A percentile compares a stretch with the other conserved stretches of the same genome.
phyloP scores from a whole-genome alignment of 805 yeast species.

The Peterozyma toletana region DNA sequence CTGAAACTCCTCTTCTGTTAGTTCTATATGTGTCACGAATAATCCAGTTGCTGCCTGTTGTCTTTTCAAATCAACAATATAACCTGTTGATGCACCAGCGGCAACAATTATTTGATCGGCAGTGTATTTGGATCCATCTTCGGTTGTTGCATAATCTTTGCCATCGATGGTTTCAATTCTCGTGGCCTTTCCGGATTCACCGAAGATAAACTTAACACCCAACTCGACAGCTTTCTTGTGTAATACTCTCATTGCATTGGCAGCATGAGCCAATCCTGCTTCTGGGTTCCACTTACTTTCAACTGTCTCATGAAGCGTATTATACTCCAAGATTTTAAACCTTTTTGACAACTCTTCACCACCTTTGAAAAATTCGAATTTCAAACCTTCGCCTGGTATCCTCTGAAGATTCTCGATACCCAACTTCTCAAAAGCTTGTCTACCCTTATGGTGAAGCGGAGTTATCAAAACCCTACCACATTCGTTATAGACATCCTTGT shows the following conservation, averaged over 20 bases:
- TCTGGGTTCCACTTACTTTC: conserved; percentile 27
- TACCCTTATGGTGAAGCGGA: conserved; percentile 18
- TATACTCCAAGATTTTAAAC: conserved; percentile 12
- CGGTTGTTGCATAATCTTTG: conserved; percentile 15
- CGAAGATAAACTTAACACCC: conserved; percentile 30
- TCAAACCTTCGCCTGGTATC: conserved; percentile 19
- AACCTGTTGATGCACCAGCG: conserved; percentile 33
- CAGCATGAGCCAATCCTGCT: conserved; percentile 36
- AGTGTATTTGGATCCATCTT: conserved; percentile 19
- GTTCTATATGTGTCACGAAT: conserved; percentile 29
- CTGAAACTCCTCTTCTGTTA: conserved; percentile 28
- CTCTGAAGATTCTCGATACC: conserved; percentile 26
- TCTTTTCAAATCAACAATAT: conserved; percentile 21
- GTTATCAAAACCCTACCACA: conserved; percentile 18
- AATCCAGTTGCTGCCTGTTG: conserved; percentile 32
- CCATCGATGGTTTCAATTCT: conserved; percentile 7
- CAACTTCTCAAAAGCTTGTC: conserved; percentile 28
- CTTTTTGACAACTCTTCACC: conserved; percentile 22
- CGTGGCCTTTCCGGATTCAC: conserved; percentile 19
- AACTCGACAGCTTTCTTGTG: conserved; percentile 17
- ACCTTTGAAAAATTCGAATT: conserved; percentile 20
- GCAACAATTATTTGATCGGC: conserved; percentile 29
- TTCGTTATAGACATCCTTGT: conserved; percentile 13
- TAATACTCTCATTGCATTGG: conserved; percentile 26
- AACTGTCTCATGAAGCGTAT: conserved; percentile 9